Evolutionary conservation across 2,329 filamentous ascomycete species (phyloP), one percentile per base, ranked within the genome.

Genomic region (Magnaporthiopsis incrustans): DNA sequence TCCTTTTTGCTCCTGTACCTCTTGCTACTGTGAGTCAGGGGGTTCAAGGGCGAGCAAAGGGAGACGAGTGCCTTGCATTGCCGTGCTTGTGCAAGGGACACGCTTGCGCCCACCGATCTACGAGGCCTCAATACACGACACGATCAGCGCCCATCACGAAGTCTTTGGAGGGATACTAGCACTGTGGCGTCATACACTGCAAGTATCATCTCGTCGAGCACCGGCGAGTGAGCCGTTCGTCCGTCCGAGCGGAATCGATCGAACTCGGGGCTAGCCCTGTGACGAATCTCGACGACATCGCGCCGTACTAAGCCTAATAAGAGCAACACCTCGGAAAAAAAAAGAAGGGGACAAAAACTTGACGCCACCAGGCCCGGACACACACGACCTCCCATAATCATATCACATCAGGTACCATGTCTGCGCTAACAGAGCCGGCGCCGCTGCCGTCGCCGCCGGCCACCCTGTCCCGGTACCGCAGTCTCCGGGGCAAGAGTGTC

Each of bases 391-490:
- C 26, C 5, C 32, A 38, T 15, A 44, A 38, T 12, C 32, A 44
- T n/a, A 44, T 18, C 38, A 11, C 38, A 33, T 27, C 4, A 30
- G 30, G 30, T 6, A 30, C 30, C 32, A 70, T 70, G 69, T 57
- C 69, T 61, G 64, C 66, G 10, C 63, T 65, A 11, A 64, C 66
- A 12, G 66, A 67, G 44, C 65, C 64, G 59, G 53, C 63, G 59
- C 50, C 58, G 44, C 44, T 50, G 25, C 60, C 63, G 5, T 58
- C 59, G 38, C 64, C 67, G 63, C 66, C 68, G 63, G 68, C 67
- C 53, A 72, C 70, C 66, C 69, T 73, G 64, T 75, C 74, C 44
- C 71, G 74, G 65, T 76, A 76, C 64, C 73, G 73, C 62, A 73
- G 69, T 62, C 64, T 74, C 56, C 70, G 73, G 63, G 72, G 72